Base-by-base conservation (phyloP, 306 rosid genomes). In the Ceratonia siliqua region DNA sequence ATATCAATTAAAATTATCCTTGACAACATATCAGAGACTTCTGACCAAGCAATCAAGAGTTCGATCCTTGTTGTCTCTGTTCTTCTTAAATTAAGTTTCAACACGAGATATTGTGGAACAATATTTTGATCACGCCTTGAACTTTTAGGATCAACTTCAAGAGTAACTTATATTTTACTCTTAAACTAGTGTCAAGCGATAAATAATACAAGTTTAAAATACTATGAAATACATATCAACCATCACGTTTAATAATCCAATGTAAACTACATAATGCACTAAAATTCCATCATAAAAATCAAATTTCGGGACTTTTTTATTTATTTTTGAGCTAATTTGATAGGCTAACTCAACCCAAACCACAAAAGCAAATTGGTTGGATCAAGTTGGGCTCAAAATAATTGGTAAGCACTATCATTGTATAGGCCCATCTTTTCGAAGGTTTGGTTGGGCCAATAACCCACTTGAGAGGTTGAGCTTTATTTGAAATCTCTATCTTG, bases 401-500 rank as follows among this genome's bases (percentile, higher is more conserved):
- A 8, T 33, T 30, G 33, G 38, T 43, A 20, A 36, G 30, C 30
- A 22, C 18, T 9, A 33, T 10, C 15, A 1, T 20, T 28, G 39
- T 10, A 41, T 6, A 68, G 36, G 58, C 27, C 43, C 42, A 21
- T 66, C 38, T 54, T 69, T 61, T 48, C 41, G n/a, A 30, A 54
- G n/a, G 35, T 21, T 18, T 22, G 5, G 5, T 74, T 21, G 54
- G n/a, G 75, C 33, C 12, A 45, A 24, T 30, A 13, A 41, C 27
- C 21, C 67, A 21, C 72, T 45, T 10, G 38, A 18, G 15, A 61
- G 33, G 80, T 63, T 46, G 35, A 43, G 21, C 65, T 3, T 22
- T 6, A 20, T 28, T 58, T 24, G 58, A 66, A 5, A 59, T 8
- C 73, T 33, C 63, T 25, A 68, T 56, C 58, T 28, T 68, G 75